Evolutionary conservation across 2,329 filamentous ascomycete species (phyloP).

Genomic region (Xylaria sp.): DNA sequence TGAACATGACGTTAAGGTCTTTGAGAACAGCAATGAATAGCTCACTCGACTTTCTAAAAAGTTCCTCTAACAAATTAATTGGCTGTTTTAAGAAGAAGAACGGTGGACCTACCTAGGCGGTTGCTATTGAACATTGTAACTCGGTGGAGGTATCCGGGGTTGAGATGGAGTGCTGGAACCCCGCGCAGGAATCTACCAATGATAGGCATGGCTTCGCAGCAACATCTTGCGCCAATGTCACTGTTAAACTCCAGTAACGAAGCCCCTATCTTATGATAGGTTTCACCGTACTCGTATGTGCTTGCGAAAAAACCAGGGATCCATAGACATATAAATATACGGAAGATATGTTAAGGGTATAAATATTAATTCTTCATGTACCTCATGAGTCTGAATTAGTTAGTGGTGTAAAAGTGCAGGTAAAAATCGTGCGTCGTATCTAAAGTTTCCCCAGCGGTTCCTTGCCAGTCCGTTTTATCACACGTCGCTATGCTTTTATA

Average conservation of each 20-base stretch:
- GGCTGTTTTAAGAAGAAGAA: too few species aligned
- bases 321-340: not conserved
- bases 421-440: slow-evolving; percentile 4
- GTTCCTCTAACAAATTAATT: too few species aligned
- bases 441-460: slow-evolving; percentile 19
- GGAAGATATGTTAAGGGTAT: not conserved
- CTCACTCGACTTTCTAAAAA: too few species aligned
- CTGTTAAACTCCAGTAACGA: not conserved
- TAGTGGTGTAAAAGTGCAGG: not conserved
- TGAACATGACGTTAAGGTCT: too few species aligned
- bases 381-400: slow-evolving; percentile 22
- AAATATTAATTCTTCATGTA: slow-evolving; percentile 6
- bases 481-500: slow-evolving; percentile 37
- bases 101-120: too few species aligned
- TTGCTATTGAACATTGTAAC: too few species aligned
- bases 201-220: not conserved
- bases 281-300: not conserved
- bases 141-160: too few species aligned
- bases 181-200: slow-evolving; percentile 7
- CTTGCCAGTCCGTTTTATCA: slow-evolving; percentile 30
- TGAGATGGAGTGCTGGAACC: slow-evolving; percentile 5
- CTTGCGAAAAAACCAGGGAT: not conserved
- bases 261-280: not conserved
- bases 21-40: too few species aligned
- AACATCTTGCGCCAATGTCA: too few species aligned